phyloP scores from a whole-genome alignment of 345 rosid species.

The Eucalyptus curtisii region DNA sequence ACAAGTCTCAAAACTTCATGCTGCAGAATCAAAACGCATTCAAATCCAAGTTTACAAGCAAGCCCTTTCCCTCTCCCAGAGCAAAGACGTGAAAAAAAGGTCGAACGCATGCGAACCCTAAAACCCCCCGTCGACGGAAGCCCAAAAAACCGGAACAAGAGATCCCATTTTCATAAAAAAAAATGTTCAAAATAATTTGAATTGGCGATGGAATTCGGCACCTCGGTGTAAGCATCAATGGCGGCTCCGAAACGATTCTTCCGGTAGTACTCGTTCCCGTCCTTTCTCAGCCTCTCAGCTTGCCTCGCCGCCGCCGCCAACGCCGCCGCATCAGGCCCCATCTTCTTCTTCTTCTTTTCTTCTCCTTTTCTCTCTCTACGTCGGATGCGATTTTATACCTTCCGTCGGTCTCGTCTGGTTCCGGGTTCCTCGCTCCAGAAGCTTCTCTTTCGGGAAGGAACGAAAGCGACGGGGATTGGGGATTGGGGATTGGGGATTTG shows the following conservation, averaged over 20 bases:
- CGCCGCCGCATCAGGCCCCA: slow-evolving; percentile 15
- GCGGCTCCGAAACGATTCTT: slow-evolving; percentile 77
- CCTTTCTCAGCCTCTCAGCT: slow-evolving; percentile 53
- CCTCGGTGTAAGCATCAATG: slow-evolving; percentile 91
- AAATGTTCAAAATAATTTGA: neutral
- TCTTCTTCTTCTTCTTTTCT: neutral
- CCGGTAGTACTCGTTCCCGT: slow-evolving; percentile 53
- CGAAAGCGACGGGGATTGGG: neutral
- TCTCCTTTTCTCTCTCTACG: neutral
- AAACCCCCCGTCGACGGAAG: neutral
- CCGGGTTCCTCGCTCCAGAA: neutral
- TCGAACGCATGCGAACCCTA: neutral
- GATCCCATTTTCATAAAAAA: neutral
- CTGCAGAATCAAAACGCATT: neutral
- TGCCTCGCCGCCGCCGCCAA: slow-evolving; percentile 34
- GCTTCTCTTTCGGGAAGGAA: neutral
- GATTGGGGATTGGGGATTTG: neutral
- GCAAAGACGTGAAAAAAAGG: neutral
- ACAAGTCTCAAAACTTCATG: neutral
- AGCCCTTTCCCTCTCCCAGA: neutral
- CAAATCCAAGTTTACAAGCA: neutral
- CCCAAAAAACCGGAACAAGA: neutral
- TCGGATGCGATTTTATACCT: neutral
- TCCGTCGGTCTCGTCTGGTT: neutral
- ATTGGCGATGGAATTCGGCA: neutral